phyloP scores from a whole-genome alignment of 345 rosid genomes.

The Gossypium mustelinum region DNA sequence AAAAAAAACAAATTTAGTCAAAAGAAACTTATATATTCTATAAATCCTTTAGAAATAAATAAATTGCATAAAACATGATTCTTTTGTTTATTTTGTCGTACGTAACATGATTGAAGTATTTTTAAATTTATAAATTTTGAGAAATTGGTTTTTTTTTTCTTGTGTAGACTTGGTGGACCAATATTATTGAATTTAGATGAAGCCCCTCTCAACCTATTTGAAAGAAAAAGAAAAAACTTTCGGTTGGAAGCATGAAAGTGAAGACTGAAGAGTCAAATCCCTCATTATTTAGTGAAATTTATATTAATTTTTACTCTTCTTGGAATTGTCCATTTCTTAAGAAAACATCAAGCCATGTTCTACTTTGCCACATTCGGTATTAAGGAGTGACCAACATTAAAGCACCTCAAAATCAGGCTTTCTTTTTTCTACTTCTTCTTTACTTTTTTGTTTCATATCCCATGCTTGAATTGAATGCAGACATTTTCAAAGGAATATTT shows the following conservation, averaged over 20 bases:
- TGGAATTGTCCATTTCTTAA: background rate
- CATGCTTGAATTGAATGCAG: background rate
- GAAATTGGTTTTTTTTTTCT: no score
- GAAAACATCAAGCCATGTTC: background rate
- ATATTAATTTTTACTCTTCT: background rate
- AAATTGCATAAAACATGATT: background rate
- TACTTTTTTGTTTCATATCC: constrained; percentile 7
- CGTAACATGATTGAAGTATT: no score
- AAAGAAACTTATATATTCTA: background rate
- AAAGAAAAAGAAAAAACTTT: background rate
- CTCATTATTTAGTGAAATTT: background rate
- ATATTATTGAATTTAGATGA: background rate
- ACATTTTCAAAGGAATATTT: background rate
- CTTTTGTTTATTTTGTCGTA: background rate
- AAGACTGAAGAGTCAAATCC: constrained; percentile 4
- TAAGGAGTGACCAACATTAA: background rate
- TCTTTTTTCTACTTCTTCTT: background rate
- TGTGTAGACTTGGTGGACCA: no score
- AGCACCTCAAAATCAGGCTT: constrained; percentile 37
- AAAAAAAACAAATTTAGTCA: background rate
- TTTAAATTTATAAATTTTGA: no score
- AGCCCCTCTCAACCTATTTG: background rate
- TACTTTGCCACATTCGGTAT: background rate
- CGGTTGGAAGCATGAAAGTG: constrained; percentile 13
- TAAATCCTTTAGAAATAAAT: background rate